A percentile compares a stretch with the other conserved stretches of the same genome.
Evolutionary conservation across 2,329 filamentous ascomycete genomes (phyloP).

Genomic region (Didymella keratinophila): DNA sequence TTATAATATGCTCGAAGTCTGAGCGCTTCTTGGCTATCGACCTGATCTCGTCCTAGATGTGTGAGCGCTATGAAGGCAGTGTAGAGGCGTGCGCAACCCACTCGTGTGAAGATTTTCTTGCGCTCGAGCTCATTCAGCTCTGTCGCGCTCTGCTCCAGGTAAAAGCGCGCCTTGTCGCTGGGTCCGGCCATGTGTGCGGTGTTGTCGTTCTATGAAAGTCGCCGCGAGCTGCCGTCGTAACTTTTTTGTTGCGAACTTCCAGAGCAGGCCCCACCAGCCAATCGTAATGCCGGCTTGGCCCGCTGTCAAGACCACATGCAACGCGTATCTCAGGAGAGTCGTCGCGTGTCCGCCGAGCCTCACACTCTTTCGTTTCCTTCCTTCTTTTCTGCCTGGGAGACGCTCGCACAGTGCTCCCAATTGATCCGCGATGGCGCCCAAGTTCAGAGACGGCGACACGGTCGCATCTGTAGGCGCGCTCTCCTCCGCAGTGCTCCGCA

Average conservation of each 20-base stretch:
- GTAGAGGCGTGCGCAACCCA: slow-evolving; percentile 48
- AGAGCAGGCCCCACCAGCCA: slow-evolving; percentile 23
- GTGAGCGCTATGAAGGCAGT: slow-evolving; percentile 12
- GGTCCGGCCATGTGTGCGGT: slow-evolving; percentile 74
- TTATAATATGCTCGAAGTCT: slow-evolving; percentile 90
- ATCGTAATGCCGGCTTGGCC: slow-evolving; percentile 34
- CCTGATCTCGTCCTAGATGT: slow-evolving; percentile 79
- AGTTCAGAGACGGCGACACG: slow-evolving; percentile 68
- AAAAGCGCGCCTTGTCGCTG: slow-evolving; percentile 94
- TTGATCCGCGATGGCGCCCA: slow-evolving; percentile 61
- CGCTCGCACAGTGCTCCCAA: slow-evolving; percentile 7
- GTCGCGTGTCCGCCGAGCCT: slow-evolving; percentile 25
- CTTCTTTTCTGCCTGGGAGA: slow-evolving; percentile 21
- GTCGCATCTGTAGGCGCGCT: slow-evolving; percentile 61
- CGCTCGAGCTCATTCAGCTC: slow-evolving; percentile 92
- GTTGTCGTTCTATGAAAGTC: slow-evolving; percentile 17
- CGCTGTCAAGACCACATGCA: slow-evolving; percentile 20
- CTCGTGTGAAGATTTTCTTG: slow-evolving; percentile 88
- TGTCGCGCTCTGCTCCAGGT: slow-evolving; percentile 88
- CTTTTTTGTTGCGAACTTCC: no score
- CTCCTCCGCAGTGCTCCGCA: slow-evolving; percentile 33
- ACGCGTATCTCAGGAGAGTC: slow-evolving; percentile 41
- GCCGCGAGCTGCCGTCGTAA: no score
- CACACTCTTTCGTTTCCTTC: slow-evolving; percentile 42
- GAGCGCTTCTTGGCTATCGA: slow-evolving; percentile 89